Percentiles rank a stretch among this genome's conserved stretches.
Evolutionary conservation across 345 rosid species (phyloP).

Genomic region (Eucalyptus globulus): DNA sequence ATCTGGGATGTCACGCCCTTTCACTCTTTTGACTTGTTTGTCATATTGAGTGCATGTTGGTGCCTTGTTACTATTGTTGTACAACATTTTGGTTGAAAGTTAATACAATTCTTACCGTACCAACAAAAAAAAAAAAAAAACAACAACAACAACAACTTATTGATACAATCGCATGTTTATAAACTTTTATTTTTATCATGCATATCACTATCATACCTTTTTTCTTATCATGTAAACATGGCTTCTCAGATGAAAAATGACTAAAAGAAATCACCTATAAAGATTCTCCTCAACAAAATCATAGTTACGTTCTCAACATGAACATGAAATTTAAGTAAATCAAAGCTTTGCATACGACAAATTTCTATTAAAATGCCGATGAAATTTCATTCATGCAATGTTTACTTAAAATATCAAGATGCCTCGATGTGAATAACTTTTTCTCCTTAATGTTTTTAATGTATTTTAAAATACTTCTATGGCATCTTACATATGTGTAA

Average conservation of each 20-base stretch:
- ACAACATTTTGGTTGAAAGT: no score
- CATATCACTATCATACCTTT: background rate
- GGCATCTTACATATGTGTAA: background rate
- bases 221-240: background rate
- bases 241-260: background rate
- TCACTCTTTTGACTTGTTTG: no score
- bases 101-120: no score
- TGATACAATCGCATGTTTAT: background rate
- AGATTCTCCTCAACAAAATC: background rate
- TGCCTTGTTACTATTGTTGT: no score
- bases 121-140: no score
- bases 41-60: no score
- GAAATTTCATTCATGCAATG: background rate
- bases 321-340: background rate
- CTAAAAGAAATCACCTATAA: background rate
- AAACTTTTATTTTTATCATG: background rate
- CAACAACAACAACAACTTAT: background rate
- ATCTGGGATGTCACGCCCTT: no score
- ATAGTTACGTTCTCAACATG: background rate
- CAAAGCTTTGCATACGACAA: background rate
- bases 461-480: background rate
- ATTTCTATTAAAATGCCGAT: background rate
- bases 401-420: background rate
- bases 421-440: background rate
- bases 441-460: background rate